Evolutionary conservation across 495 filamentous ascomycete species (phyloP).

Genomic region (Beverwykella pulmonaria): DNA sequence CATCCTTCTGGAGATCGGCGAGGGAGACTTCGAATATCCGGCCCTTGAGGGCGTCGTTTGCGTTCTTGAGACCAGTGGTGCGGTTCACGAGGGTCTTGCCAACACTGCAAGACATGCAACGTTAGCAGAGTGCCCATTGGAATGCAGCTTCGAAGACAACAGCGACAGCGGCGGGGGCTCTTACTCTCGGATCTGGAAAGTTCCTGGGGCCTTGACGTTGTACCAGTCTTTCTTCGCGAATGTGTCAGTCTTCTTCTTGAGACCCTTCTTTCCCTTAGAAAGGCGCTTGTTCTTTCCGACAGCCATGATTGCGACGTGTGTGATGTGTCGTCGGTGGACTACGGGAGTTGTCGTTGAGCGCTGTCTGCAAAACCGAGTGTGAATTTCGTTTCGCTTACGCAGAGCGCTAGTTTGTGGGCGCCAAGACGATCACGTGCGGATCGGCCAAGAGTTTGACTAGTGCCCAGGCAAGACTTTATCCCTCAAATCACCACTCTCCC

Average conservation of each 20-base stretch:
- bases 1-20: constrained; percentile 98
- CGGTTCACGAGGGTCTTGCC: constrained; percentile 99
- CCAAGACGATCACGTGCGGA: neutral
- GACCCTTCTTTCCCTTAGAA: constrained; percentile 99
- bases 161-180: constrained; percentile 44
- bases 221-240: constrained; percentile 96
- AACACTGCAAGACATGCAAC: constrained; percentile 62
- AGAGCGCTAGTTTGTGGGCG: constrained; percentile 14
- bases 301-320: constrained; percentile 54
- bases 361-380: constrained; percentile 24
- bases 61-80: constrained; percentile 98
- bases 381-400: constrained; percentile 22
- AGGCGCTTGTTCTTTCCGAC: constrained; percentile 95
- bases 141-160: neutral
- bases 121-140: constrained; percentile 35
- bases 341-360: constrained; percentile 35
- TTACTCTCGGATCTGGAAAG: constrained; percentile 96
- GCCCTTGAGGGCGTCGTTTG: constrained; percentile 97
- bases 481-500: too few relatives aligned
- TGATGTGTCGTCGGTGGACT: constrained; percentile 20
- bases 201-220: constrained; percentile 95
- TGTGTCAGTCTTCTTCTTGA: constrained; percentile 99
- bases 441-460: neutral
- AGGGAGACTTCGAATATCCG: constrained; percentile 98
- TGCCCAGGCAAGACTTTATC: too few relatives aligned